Evolutionary conservation across 106 monocot genomes (phyloP).

Genomic region (Dioscorea zingiberensis): DNA sequence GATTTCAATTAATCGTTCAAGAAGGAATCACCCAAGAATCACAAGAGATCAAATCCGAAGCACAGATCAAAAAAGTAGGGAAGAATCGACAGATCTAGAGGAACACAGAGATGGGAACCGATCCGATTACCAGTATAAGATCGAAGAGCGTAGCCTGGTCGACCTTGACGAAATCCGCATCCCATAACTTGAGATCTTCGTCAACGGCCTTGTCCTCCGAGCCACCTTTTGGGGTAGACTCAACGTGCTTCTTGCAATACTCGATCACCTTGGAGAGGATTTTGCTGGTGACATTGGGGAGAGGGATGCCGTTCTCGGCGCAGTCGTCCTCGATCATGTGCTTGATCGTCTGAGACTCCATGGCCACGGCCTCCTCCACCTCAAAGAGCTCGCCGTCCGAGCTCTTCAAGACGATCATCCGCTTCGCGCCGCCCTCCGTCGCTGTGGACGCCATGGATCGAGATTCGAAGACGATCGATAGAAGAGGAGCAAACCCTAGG

Average conservation of each 20-base stretch:
- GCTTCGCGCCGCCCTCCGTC: background rate
- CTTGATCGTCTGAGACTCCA: conserved; percentile 26
- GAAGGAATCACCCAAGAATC: background rate
- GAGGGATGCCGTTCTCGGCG: conserved; percentile 25
- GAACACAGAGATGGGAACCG: background rate
- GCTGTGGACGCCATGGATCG: background rate
- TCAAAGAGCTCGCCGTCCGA: conserved; percentile 32
- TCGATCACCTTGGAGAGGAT: conserved; percentile 47
- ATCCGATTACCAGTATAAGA: background rate
- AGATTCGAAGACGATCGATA: too few species aligned
- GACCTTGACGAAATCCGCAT: conserved; percentile 3
- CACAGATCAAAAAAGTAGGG: background rate
- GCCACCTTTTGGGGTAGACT: background rate
- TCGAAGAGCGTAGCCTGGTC: conserved; percentile 4
- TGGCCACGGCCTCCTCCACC: conserved; percentile 31
- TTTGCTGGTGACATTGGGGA: conserved; percentile 31
- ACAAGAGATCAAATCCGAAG: background rate
- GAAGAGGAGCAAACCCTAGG: too few species aligned
- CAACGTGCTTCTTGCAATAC: conserved; percentile 42
- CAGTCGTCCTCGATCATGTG: conserved; percentile 46
- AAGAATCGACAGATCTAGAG: background rate
- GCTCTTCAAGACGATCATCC: conserved; percentile 10
- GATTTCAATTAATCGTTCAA: too few species aligned
- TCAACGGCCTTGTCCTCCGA: conserved; percentile 2
- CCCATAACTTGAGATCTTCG: conserved; percentile 3